These are phyloP conservation scores for Fusarium camptoceras DNA, from an alignment of 2,329 filamentous ascomycete genomes.

Conservation along the genomic window DNA sequence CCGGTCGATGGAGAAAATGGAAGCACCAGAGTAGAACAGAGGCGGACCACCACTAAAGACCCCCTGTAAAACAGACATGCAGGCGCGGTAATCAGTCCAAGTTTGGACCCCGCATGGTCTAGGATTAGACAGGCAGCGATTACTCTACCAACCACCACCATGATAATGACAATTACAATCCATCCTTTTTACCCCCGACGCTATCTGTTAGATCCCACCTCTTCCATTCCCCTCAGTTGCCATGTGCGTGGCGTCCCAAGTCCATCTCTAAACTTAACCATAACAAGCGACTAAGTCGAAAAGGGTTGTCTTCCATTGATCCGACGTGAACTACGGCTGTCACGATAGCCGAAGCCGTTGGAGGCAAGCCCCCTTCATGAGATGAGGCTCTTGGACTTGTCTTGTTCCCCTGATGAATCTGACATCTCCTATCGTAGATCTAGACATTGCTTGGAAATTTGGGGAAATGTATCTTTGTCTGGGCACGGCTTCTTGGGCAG, in stretches of 20 bases:
- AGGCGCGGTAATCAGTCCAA: slow-evolving; percentile 39
- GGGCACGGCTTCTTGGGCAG: slow-evolving; percentile 3
- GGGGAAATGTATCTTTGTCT: neutral
- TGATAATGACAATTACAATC: slow-evolving; percentile 11
- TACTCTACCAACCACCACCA: slow-evolving; percentile 20
- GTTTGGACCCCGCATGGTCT: slow-evolving; percentile 32
- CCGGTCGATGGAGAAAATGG: slow-evolving; percentile 30
- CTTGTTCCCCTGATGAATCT: neutral
- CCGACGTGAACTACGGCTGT: slow-evolving; percentile 43
- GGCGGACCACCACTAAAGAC: slow-evolving; percentile 18
- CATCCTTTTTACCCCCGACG: slow-evolving; percentile 9
- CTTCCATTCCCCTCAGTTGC: slow-evolving; percentile 23
- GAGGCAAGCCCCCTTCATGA: slow-evolving; percentile 27
- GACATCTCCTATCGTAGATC: slow-evolving; percentile 11
- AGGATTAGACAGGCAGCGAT: slow-evolving; percentile 10
- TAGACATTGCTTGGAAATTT: neutral
- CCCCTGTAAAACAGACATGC: neutral
- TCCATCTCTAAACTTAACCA: slow-evolving; percentile 7
- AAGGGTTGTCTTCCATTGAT: slow-evolving; percentile 41
- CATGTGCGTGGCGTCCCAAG: slow-evolving; percentile 46
- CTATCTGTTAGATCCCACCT: slow-evolving; percentile 9
- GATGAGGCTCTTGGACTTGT: slow-evolving; percentile 22
- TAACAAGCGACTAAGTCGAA: slow-evolving; percentile 37
- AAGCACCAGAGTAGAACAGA: slow-evolving; percentile 19
- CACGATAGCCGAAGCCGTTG: slow-evolving; percentile 46